phyloP scores from a whole-genome alignment of 805 yeast species.

The Teunomyces lycoperdinae region DNA sequence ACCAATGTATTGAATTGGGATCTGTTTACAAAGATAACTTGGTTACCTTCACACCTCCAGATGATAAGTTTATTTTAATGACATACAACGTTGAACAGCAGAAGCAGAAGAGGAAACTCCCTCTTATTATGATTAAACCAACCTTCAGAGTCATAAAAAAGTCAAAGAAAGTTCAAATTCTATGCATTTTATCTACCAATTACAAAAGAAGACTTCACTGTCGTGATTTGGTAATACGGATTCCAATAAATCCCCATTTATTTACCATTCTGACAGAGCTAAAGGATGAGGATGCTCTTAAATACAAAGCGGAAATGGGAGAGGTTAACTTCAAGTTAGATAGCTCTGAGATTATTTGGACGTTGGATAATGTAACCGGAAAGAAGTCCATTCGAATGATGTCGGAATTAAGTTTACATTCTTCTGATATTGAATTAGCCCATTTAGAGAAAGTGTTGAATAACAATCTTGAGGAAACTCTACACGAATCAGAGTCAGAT shows the following conservation, averaged over 20 bases:
- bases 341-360: constrained; percentile 69
- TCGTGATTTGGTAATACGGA: constrained; percentile 23
- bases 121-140: constrained; percentile 45
- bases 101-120: constrained; percentile 34
- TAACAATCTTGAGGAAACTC: constrained; percentile 4
- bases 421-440: constrained; percentile 12
- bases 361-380: constrained; percentile 64
- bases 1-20: constrained; percentile 73
- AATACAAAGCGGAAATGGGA: constrained; percentile 72
- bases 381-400: constrained; percentile 51
- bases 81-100: constrained; percentile 42
- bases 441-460: constrained; percentile 11
- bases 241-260: constrained; percentile 37
- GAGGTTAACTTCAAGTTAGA: constrained; percentile 71
- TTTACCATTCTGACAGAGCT: constrained; percentile 19
- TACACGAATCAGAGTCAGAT: constrained; percentile 5
- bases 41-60: constrained; percentile 85
- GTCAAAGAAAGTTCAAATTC: constrained; percentile 28
- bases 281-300: constrained; percentile 43
- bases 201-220: constrained; percentile 36
- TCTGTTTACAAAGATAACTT: constrained; percentile 64
- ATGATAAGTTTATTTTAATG: constrained; percentile 42
- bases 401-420: constrained; percentile 43
- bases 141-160: constrained; percentile 23
- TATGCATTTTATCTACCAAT: constrained; percentile 33